Evolutionary conservation across 139 green algal genomes (phyloP), one percentile per base, ranked within the genome.

Genomic region (Tetradesmus obliquus): DNA sequence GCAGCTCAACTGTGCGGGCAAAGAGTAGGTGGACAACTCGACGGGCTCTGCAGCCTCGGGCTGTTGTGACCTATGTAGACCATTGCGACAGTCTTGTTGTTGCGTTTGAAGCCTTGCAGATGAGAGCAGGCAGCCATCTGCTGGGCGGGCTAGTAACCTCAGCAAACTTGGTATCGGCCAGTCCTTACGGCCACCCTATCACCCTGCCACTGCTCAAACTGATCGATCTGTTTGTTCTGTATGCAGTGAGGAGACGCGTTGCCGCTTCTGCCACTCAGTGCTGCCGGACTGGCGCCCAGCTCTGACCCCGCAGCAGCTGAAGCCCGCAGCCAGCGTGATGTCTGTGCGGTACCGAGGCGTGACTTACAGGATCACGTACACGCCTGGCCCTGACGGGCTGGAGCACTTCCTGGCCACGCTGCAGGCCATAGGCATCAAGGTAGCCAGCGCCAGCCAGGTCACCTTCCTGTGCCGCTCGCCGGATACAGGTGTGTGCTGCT

Each of bases 321-420:
- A 90, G 90, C 90, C 90, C 24, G 62, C 83, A n/a, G 51, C 90
- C 55, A 89, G 80, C 55, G 90, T 92, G 17, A 92, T 92, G 90
- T 87, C 71, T 17, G 90, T 92, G 10, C 90, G 90, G 51, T 92
- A 92, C 74, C 57, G 90, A 15, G 90, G 90, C 72, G 90, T 92
- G 1, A 92, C 90, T 10, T 72, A 92, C 90, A 71, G 84, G 24
- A 92, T 92, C 15, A 89, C 71, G 5, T 92, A 92, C 57, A 92
- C 83, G 12, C 90, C 90, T 72, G 90, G 90, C 1, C 90, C 90
- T n/a, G 90, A 90, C 72, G 90, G 90, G 3, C 85, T 92, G 32
- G 51, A 92, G 90, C 83, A 89, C n/a, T 92, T 92, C 83, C 74
- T 92, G 71, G n/a, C 85, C 22, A 92, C 83, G n/a, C 90, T 92